phyloP scores from a whole-genome alignment of 176 grass and related monocot genomes.

The Secale cereale region DNA sequence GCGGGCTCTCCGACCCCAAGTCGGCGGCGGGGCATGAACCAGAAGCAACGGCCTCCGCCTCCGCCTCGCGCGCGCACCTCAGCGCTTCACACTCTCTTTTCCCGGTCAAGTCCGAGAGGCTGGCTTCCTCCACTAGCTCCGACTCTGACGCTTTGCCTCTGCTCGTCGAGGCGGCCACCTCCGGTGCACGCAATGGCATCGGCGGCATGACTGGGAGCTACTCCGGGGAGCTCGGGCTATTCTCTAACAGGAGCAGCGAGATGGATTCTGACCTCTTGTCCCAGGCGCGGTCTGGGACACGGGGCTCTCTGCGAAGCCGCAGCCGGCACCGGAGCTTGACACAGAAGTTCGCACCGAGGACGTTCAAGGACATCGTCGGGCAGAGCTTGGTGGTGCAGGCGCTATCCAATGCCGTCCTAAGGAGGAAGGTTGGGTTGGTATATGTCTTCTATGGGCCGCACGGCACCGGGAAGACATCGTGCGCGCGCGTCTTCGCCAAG shows the following conservation, averaged over 20 bases:
- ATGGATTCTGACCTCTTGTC: slow-evolving; percentile 67
- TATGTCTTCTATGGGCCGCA: slow-evolving; percentile 86
- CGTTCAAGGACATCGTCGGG: slow-evolving; percentile 80
- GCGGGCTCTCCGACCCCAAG: slow-evolving; percentile 74
- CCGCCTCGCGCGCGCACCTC: slow-evolving; percentile 30
- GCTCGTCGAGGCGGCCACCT: slow-evolving; percentile 40
- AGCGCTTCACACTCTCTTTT: slow-evolving; percentile 40
- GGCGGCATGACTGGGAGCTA: slow-evolving; percentile 37
- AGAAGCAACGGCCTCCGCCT: slow-evolving; percentile 27
- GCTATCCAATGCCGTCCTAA: slow-evolving; percentile 69
- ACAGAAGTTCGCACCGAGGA: slow-evolving; percentile 74
- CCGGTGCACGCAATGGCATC: slow-evolving; percentile 19
- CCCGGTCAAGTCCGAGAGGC: slow-evolving; percentile 45
- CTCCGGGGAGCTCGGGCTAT: slow-evolving; percentile 82
- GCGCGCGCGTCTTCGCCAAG: slow-evolving; percentile 76
- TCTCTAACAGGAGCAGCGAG: slow-evolving; percentile 65
- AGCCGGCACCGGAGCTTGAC: slow-evolving; percentile 72
- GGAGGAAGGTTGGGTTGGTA: slow-evolving; percentile 61
- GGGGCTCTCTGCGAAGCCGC: slow-evolving; percentile 23
- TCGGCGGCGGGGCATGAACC: slow-evolving; percentile 34
- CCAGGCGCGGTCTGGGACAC: slow-evolving; percentile 33
- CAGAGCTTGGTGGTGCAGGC: slow-evolving; percentile 88
- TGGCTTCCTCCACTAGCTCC: slow-evolving; percentile 63
- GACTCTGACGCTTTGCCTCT: slow-evolving; percentile 77
- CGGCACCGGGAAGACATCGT: slow-evolving; percentile 87